Evolutionary conservation across 1,284 basidiomycete species (phyloP).

Genomic region (Irpex sp.): DNA sequence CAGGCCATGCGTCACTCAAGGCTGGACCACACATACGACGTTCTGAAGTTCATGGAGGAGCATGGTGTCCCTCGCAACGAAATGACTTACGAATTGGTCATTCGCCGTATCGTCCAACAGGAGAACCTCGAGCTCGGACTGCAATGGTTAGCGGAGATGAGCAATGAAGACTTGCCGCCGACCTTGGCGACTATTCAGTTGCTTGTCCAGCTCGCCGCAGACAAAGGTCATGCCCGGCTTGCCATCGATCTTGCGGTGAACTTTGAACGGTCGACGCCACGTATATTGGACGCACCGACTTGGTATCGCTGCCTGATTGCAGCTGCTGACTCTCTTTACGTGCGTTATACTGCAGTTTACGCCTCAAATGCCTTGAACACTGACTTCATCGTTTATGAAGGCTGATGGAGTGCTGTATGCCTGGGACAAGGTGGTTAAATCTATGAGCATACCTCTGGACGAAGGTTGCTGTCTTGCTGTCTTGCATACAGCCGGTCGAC

Average conservation of each 20-base stretch:
- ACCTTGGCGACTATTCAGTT: conserved; percentile 43
- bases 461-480: conserved; percentile 72
- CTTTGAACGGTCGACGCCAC: conserved; percentile 53
- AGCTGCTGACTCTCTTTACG: conserved; percentile 57
- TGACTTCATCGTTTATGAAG: conserved; percentile 33
- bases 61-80: conserved; percentile 45
- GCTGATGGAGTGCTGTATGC: conserved; percentile 58
- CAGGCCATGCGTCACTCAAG: conserved; percentile 21
- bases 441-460: conserved; percentile 55
- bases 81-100: conserved; percentile 50
- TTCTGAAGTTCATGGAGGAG: conserved; percentile 45
- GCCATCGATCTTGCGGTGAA: conserved; percentile 62
- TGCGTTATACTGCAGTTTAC: conserved; percentile 34
- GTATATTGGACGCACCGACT: conserved; percentile 45
- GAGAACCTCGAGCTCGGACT: conserved; percentile 64
- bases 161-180: conserved; percentile 41
- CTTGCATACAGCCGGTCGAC: conserved; percentile 69
- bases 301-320: conserved; percentile 62
- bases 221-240: conserved; percentile 51
- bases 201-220: conserved; percentile 47
- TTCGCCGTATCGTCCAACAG: conserved; percentile 41
- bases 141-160: conserved; percentile 52
- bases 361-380: not conserved
- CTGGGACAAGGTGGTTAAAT: conserved; percentile 60
- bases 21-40: conserved; percentile 24